phyloP scores from a whole-genome alignment of 495 filamentous ascomycete species.

The Lasiosphaeris hirsuta region DNA sequence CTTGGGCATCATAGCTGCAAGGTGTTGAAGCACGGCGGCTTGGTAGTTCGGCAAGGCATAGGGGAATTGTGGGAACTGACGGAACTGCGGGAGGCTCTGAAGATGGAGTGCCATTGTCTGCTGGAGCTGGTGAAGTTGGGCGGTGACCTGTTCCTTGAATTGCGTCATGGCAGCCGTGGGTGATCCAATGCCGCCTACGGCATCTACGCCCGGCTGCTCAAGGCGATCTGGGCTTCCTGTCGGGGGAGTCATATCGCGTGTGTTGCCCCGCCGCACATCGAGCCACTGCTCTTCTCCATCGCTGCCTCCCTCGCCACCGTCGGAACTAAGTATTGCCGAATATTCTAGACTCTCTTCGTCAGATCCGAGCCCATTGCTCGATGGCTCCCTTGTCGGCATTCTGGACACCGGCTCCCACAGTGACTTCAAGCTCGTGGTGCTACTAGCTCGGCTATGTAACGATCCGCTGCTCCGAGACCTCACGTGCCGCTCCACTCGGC shows the following conservation, averaged over 20 bases:
- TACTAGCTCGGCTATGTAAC: constrained; percentile 58
- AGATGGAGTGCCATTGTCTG: neutral
- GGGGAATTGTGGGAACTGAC: constrained; percentile 22
- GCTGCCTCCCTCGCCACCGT: constrained; percentile 29
- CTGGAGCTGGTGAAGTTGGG: constrained; percentile 45
- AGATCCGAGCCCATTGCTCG: constrained; percentile 29
- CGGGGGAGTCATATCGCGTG: neutral
- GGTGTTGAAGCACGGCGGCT: constrained; percentile 61
- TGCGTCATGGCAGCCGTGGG: constrained; percentile 64
- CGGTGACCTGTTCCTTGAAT: constrained; percentile 71
- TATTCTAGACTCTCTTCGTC: constrained; percentile 45
- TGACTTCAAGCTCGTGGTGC: constrained; percentile 61
- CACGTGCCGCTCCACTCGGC: constrained; percentile 54
- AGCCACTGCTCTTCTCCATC: constrained; percentile 37
- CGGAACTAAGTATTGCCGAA: constrained; percentile 31
- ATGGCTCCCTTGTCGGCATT: constrained; percentile 36
- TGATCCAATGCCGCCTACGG: constrained; percentile 41
- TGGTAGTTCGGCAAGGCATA: constrained; percentile 66
- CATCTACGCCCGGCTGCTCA: constrained; percentile 27
- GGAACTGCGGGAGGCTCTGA: constrained; percentile 5
- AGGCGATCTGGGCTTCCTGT: constrained; percentile 24
- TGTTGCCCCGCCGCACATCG: constrained; percentile 33
- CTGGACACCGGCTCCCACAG: constrained; percentile 53
- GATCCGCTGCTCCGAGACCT: constrained; percentile 50
- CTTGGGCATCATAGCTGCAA: constrained; percentile 70